Evolutionary conservation across 2,329 filamentous ascomycete genomes (phyloP), one percentile per base, ranked within the genome.

Genomic region (Macrophomina phaseolina): DNA sequence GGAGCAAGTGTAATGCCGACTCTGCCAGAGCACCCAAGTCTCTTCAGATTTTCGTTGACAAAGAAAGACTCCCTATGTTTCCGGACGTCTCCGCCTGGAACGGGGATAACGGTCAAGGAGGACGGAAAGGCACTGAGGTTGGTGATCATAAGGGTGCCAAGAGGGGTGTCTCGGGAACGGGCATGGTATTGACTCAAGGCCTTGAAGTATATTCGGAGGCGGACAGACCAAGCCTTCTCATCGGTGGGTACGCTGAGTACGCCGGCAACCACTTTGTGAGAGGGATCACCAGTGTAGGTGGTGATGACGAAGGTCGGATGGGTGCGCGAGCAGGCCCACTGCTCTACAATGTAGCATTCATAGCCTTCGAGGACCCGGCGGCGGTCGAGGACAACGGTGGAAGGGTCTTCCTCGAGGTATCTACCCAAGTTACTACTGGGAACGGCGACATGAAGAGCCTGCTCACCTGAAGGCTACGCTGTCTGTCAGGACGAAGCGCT

Each of bases 71-170:
- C 89, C 28, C 92, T 87, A 73, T 97, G 90, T 73, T 89, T 90
- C 70, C 86, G 88, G 38, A 97, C 84, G 75, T 98, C 92, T 9
- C 95, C 95, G 65, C 92, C 91, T 0, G 94, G 94, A 0, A 98
- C 90, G 0, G 90, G 85, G 67, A 98, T 96, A n/a, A 97, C 92
- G 0, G 93, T 97, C 68, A 98, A 83, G 0, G 92, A 91, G 0
- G 94, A 97, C 3, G 95, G 94, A 70, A 99, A 97, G 69, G 89
- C 91, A 79, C 91, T 94, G 36, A 98, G 82, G 76, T 97, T 97
- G 5, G 95, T 98, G 67, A 97, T 90, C 91, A 97, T 96, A 68
- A 98, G 81, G 68, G 91, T 90, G 5, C 95, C 95, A 14, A 96
- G 81, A 1, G 87, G 84, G 0, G 94, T 97, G 63, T 96, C 90